A percentile compares a stretch with the other conserved stretches of the same genome.
Conservation (phyloP, 148 eudicot genomes). For the Silene latifolia region DNA sequence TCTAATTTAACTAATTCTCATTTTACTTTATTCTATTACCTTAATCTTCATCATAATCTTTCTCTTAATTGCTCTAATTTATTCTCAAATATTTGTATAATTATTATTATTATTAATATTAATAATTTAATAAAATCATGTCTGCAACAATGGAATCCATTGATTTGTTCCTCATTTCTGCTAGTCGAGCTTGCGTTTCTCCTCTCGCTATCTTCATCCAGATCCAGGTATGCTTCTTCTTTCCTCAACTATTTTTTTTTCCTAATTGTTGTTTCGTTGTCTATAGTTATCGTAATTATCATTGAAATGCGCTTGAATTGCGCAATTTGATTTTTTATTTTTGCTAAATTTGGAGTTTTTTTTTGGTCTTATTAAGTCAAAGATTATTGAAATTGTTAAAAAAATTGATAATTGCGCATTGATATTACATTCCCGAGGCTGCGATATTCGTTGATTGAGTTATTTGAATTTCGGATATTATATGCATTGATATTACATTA, state of each 20-base stretch:
- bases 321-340: background rate
- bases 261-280: background rate
- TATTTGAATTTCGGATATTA: background rate
- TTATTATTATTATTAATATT: background rate
- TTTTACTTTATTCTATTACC: background rate
- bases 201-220: constrained; percentile 64
- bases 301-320: background rate
- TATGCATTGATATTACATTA: background rate
- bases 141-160: constrained; percentile 47
- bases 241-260: background rate
- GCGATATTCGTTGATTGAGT: background rate
- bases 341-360: background rate
- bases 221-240: constrained; percentile 60
- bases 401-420: background rate
- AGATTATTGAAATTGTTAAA: background rate
- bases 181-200: constrained; percentile 54
- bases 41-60: background rate
- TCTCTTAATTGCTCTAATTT: background rate
- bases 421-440: background rate
- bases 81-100: background rate
- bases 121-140: constrained; percentile 28
- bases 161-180: constrained; percentile 57
- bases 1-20: background rate
- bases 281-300: background rate
- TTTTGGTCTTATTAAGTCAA: background rate